Percentiles rank a stretch among this genome's conserved stretches.
phyloP scores from a whole-genome alignment of 306 rosid species.

The Vigna trinervia region DNA sequence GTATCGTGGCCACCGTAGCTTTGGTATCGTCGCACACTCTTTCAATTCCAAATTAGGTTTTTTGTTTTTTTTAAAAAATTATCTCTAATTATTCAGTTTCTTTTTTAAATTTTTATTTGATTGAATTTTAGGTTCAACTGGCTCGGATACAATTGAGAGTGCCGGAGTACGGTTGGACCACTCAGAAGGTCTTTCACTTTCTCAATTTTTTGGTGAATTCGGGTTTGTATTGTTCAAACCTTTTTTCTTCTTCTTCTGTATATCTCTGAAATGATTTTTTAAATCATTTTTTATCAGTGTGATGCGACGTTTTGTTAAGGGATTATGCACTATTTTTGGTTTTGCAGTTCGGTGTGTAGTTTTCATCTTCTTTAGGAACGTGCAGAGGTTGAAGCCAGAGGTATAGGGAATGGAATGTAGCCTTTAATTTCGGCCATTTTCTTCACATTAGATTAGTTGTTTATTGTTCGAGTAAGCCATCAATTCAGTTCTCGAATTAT shows the following conservation, averaged over 20 bases:
- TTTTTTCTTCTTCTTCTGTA: neutral
- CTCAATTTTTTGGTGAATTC: slow-evolving; percentile 94
- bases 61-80: neutral
- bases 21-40: slow-evolving; percentile 51
- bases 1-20: slow-evolving; percentile 76
- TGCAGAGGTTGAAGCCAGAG: slow-evolving; percentile 74
- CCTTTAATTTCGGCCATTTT: slow-evolving; percentile 29
- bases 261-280: neutral
- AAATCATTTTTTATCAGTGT: neutral
- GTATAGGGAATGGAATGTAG: slow-evolving; percentile 45
- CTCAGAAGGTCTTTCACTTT: slow-evolving; percentile 99
- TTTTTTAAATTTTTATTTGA: neutral
- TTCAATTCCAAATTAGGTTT: slow-evolving; percentile 40
- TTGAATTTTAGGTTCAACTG: slow-evolving; percentile 73
- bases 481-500: too few relatives aligned
- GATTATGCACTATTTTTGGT: slow-evolving; percentile 20
- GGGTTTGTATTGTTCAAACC: slow-evolving; percentile 68
- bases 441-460: neutral
- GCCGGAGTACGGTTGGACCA: slow-evolving; percentile 99
- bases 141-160: slow-evolving; percentile 93
- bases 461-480: neutral
- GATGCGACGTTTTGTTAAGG: slow-evolving; percentile 4
- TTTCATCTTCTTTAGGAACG: slow-evolving; percentile 73
- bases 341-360: slow-evolving; percentile 77
- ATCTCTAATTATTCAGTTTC: neutral